Percentiles rank a stretch among this genome's conserved stretches.
Conservation (phyloP, 345 rosid genomes). For the Atalantia buxifolia region DNA sequence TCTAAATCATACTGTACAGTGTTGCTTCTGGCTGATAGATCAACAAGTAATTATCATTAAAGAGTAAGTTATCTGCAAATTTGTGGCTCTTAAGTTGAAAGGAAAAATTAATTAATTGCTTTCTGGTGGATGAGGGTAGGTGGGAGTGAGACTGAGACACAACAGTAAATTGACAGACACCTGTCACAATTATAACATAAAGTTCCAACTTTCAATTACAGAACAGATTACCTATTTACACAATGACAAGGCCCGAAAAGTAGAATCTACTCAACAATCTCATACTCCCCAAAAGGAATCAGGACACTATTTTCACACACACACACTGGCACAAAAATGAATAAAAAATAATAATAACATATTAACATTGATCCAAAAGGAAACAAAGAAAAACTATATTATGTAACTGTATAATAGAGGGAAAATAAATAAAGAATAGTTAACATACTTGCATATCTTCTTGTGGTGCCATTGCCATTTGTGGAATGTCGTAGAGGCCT, state of each 20-base stretch:
- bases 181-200: background rate
- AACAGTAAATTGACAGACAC: background rate
- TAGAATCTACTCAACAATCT: background rate
- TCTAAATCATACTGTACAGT: background rate
- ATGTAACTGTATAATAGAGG: background rate
- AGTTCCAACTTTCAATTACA: background rate
- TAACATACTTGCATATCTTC: constrained; percentile 51
- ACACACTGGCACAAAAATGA: background rate
- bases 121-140: background rate
- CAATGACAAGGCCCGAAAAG: background rate
- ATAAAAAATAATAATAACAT: background rate
- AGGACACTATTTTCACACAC: background rate
- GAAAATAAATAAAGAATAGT: constrained; percentile 3
- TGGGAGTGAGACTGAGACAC: background rate
- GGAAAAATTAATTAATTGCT: background rate
- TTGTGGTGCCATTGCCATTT: constrained; percentile 50
- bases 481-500: constrained; percentile 41
- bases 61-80: background rate
- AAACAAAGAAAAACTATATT: background rate
- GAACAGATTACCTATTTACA: background rate
- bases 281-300: background rate
- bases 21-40: background rate
- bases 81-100: background rate
- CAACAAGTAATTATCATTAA: background rate
- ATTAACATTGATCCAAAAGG: background rate